phyloP scores from a whole-genome alignment of 2,329 filamentous ascomycete species.

The Biscogniauxia sp. region DNA sequence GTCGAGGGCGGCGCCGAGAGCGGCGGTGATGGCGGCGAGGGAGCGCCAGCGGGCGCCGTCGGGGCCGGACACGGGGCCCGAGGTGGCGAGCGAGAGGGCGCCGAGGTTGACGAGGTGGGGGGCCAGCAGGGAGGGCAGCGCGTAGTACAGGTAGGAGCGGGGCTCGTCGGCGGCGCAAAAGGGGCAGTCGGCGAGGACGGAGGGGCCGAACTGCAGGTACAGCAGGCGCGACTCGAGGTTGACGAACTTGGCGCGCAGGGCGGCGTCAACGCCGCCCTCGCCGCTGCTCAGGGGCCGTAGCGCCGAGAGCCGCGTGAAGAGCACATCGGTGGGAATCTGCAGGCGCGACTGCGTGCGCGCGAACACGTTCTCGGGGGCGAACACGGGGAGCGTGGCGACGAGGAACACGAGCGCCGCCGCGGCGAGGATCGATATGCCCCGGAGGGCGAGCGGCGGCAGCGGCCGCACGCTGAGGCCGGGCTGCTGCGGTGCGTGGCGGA shows the following conservation, averaged over 20 bases:
- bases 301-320: constrained; percentile 71
- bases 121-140: constrained; percentile 67
- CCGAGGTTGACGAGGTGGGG: constrained; percentile 81
- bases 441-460: constrained; percentile 50
- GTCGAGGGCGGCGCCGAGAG: constrained; percentile 61
- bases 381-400: constrained; percentile 61
- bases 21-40: constrained; percentile 62
- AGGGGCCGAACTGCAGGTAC: constrained; percentile 80
- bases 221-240: constrained; percentile 71
- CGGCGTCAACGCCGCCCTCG: constrained; percentile 59
- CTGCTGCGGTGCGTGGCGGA: constrained; percentile 42
- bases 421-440: constrained; percentile 61
- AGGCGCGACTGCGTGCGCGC: constrained; percentile 72
- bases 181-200: constrained; percentile 69
- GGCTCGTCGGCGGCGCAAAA: constrained; percentile 76
- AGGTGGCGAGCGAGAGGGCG: constrained; percentile 71
- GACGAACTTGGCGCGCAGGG: constrained; percentile 66
- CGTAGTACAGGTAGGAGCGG: constrained; percentile 74
- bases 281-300: constrained; percentile 43
- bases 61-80: constrained; percentile 60
- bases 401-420: constrained; percentile 49
- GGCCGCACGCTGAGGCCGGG: constrained; percentile 52
- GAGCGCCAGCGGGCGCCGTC: constrained; percentile 68
- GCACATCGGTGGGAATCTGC: constrained; percentile 77
- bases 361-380: constrained; percentile 82